These are phyloP conservation scores for Fusarium sp. DNA, from an alignment of 2,329 filamentous ascomycete genomes.

Conservation along the genomic window DNA sequence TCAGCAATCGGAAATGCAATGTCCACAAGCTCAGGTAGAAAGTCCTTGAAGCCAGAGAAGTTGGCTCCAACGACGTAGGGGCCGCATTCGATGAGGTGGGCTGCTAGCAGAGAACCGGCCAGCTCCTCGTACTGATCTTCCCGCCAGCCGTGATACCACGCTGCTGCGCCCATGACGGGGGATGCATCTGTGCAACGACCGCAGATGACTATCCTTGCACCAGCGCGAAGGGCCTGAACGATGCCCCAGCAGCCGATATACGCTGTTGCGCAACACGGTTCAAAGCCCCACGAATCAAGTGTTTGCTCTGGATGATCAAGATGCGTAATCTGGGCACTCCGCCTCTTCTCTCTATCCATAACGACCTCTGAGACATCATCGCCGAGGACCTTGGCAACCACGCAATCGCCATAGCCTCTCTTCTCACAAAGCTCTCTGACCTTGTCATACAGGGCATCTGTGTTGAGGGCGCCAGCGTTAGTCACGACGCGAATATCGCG, in stretches of 20 bases:
- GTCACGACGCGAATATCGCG: conserved; percentile 56
- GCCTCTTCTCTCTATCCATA: conserved; percentile 28
- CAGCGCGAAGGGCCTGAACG: conserved; percentile 56
- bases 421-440: conserved; percentile 50
- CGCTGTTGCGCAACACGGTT: conserved; percentile 51
- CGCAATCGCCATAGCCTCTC: conserved; percentile 48
- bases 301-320: conserved; percentile 50
- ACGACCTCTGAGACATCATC: conserved; percentile 55
- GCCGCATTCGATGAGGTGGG: conserved; percentile 67
- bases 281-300: conserved; percentile 49
- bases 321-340: conserved; percentile 42
- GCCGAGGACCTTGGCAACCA: conserved; percentile 56
- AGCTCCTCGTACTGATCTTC: conserved; percentile 63
- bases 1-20: conserved; percentile 57
- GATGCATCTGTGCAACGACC: conserved; percentile 64
- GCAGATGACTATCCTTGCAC: conserved; percentile 64
- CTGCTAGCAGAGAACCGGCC: conserved; percentile 64
- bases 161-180: conserved; percentile 68
- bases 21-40: conserved; percentile 49
- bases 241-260: conserved; percentile 67
- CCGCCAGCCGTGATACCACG: conserved; percentile 68
- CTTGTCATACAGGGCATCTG: conserved; percentile 50
- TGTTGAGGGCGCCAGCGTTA: conserved; percentile 58
- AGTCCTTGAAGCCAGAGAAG: conserved; percentile 62
- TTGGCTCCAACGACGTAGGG: conserved; percentile 68